Conservation (phyloP, 495 filamentous ascomycete species). For the Hypoxylon lienhwacheense region DNA sequence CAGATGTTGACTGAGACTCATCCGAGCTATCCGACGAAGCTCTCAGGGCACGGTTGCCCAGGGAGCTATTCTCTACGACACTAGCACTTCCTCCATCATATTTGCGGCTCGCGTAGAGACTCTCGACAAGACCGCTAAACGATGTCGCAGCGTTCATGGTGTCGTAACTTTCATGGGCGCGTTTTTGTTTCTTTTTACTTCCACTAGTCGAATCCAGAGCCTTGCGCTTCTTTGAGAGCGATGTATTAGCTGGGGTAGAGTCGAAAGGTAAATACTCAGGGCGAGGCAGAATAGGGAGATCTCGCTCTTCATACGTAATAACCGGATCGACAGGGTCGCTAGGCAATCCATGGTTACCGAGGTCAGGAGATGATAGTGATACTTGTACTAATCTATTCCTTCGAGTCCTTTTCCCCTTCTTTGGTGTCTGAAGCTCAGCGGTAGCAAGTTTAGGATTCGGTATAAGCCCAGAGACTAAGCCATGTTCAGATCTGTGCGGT, state of each 20-base stretch:
- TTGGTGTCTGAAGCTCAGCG: not conserved
- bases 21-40: not conserved
- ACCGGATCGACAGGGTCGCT: not conserved
- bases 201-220: not conserved
- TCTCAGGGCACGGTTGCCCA: not conserved
- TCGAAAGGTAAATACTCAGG: not conserved
- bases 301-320: not conserved
- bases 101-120: conserved; percentile 24
- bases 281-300: not conserved
- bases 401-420: not conserved
- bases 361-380: conserved; percentile 14
- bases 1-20: not conserved
- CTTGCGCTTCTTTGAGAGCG: conserved; percentile 22
- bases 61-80: not conserved
- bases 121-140: conserved; percentile 26
- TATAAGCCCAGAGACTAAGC: not conserved
- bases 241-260: not conserved
- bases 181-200: conserved; percentile 30
- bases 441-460: not conserved
- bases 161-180: not conserved
- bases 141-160: not conserved
- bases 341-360: conserved; percentile 4
- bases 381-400: not conserved
- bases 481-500: not conserved
- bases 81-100: not conserved